These are phyloP conservation scores for Zasmidium citrigriseum DNA, from an alignment of 2,329 filamentous ascomycete genomes.

Conservation along the genomic window DNA sequence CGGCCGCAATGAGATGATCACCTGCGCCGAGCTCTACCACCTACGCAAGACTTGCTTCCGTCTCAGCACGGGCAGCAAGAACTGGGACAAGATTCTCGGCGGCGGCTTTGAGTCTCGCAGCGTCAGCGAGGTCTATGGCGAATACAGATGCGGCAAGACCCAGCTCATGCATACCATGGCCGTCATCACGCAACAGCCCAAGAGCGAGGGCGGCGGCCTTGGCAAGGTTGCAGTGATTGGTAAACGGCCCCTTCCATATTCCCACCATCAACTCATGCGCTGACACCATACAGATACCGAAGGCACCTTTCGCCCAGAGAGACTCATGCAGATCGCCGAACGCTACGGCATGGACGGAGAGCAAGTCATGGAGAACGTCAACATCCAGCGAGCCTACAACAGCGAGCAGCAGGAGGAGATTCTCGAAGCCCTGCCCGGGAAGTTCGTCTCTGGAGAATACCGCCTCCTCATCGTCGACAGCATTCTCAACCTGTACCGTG, in stretches of 20 bases:
- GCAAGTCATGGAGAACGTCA: slow-evolving; percentile 66
- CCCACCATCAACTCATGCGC: neutral
- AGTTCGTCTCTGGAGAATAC: slow-evolving; percentile 65
- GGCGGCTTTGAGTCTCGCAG: slow-evolving; percentile 72
- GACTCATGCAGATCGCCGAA: slow-evolving; percentile 67
- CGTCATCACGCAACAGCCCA: slow-evolving; percentile 58
- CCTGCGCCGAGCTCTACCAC: slow-evolving; percentile 64
- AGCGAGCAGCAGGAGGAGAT: slow-evolving; percentile 67
- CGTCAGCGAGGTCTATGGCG: slow-evolving; percentile 65
- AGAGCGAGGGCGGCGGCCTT: slow-evolving; percentile 65
- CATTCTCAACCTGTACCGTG: slow-evolving; percentile 69
- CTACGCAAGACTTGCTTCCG: slow-evolving; percentile 64
- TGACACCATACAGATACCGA: slow-evolving; percentile 49
- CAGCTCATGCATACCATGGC: slow-evolving; percentile 70
- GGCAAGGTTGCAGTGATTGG: slow-evolving; percentile 71
- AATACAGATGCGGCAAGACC: slow-evolving; percentile 68
- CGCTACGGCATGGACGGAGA: slow-evolving; percentile 61
- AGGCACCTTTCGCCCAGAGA: slow-evolving; percentile 67
- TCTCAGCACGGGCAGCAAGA: slow-evolving; percentile 70
- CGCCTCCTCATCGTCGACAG: slow-evolving; percentile 69
- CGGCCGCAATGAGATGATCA: slow-evolving; percentile 59
- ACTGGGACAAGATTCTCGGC: slow-evolving; percentile 62
- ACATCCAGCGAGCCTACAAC: slow-evolving; percentile 64
- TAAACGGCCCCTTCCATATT: slow-evolving; percentile 28
- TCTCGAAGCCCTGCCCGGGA: slow-evolving; percentile 61